phyloP scores from a whole-genome alignment of 148 eudicot species.

The Heliosperma pusillum region DNA sequence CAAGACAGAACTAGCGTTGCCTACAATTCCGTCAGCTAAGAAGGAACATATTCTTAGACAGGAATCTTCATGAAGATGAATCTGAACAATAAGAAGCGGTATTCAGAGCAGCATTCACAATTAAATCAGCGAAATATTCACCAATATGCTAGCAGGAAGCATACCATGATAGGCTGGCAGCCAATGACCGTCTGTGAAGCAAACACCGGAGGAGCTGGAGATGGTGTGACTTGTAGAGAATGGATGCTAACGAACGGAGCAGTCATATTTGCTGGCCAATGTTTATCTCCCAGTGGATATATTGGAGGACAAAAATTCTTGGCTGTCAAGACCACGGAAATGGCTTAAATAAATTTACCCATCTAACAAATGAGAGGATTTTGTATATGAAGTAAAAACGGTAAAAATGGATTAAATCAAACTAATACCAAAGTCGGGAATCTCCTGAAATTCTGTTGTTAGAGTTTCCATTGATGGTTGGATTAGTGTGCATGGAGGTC shows the following conservation, averaged over 20 bases:
- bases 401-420: constrained; percentile 9
- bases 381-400: constrained; percentile 11
- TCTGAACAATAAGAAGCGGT: constrained; percentile 37
- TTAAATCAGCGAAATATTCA: background rate
- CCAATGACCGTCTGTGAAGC: constrained; percentile 72
- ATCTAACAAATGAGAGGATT: constrained; percentile 2
- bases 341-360: constrained; percentile 5
- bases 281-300: constrained; percentile 64
- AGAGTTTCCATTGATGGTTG: constrained; percentile 74
- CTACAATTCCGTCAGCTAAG: constrained; percentile 84
- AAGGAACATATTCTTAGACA: constrained; percentile 89
- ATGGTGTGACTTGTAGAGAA: constrained; percentile 77
- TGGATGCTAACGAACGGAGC: constrained; percentile 68
- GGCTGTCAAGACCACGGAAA: constrained; percentile 41
- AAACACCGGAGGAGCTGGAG: constrained; percentile 74
- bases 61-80: constrained; percentile 95
- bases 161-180: constrained; percentile 86
- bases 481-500: constrained; percentile 81
- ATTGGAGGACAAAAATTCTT: constrained; percentile 82
- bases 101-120: background rate
- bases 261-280: constrained; percentile 48
- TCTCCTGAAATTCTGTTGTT: constrained; percentile 37
- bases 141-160: constrained; percentile 17
- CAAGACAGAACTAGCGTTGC: constrained; percentile 52
- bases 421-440: constrained; percentile 78